Evolutionary conservation across 78 protist species (phyloP).

Genomic region (Protostelium mycophagum): DNA sequence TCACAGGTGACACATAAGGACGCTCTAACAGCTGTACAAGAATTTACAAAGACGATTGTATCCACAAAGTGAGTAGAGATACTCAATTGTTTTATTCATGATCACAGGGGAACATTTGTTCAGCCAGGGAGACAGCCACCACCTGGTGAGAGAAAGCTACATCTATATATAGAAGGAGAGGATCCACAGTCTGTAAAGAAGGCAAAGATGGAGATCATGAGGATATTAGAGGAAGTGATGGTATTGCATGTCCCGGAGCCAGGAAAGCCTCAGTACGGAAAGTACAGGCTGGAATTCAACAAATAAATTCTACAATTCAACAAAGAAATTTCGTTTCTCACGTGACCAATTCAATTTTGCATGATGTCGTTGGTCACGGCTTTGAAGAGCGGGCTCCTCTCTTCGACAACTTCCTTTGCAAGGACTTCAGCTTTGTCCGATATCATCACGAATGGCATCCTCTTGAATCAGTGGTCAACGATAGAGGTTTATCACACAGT

Average conservation of each 20-base stretch:
- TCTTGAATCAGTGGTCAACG: too few species aligned
- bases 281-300: too few species aligned
- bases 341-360: too few species aligned
- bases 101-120: constrained; percentile 68
- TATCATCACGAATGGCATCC: too few species aligned
- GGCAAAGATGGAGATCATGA: constrained; percentile 61
- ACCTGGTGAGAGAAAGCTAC: constrained; percentile 79
- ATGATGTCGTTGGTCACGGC: too few species aligned
- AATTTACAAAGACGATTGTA: constrained; percentile 40
- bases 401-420: too few species aligned
- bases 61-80: neutral
- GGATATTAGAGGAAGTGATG: constrained; percentile 55
- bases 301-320: too few species aligned
- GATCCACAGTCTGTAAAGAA: constrained; percentile 31
- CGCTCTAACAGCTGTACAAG: constrained; percentile 36
- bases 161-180: constrained; percentile 73
- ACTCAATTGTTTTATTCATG: constrained; percentile 25
- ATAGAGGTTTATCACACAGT: too few species aligned
- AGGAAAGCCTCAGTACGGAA: neutral
- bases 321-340: too few species aligned
- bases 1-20: constrained; percentile 50
- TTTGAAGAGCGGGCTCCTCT: too few species aligned
- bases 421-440: too few species aligned
- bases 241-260: neutral
- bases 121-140: constrained; percentile 61